phyloP scores from a whole-genome alignment of 2,329 filamentous ascomycete species.

The Leptosphaerulina australis region DNA sequence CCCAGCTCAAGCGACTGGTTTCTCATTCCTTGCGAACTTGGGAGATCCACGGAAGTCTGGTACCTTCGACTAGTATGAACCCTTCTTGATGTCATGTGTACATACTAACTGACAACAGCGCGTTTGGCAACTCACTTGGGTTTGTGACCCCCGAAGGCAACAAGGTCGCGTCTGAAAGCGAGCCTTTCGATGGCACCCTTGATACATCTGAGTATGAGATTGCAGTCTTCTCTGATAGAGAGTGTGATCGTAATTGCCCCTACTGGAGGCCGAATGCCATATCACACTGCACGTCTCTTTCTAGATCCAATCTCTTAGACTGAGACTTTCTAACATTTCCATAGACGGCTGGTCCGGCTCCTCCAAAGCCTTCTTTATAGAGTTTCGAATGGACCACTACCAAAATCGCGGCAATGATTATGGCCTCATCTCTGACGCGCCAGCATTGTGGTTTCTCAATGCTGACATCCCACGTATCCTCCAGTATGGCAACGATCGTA shows the following conservation, averaged over 20 bases:
- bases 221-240: slow-evolving; percentile 43
- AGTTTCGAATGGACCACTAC: slow-evolving; percentile 68
- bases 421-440: slow-evolving; percentile 66
- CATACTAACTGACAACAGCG: slow-evolving; percentile 33
- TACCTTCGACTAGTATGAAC: slow-evolving; percentile 56
- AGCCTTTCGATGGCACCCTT: slow-evolving; percentile 57
- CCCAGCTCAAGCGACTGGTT: slow-evolving; percentile 54
- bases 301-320: not conserved
- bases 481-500: slow-evolving; percentile 65
- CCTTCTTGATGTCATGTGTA: not conserved
- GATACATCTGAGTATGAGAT: slow-evolving; percentile 45
- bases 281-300: slow-evolving; percentile 58
- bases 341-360: slow-evolving; percentile 72
- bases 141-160: slow-evolving; percentile 59
- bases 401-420: slow-evolving; percentile 40
- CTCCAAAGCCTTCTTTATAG: slow-evolving; percentile 74
- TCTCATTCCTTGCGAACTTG: slow-evolving; percentile 65
- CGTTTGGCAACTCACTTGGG: slow-evolving; percentile 64
- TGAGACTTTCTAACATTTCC: not conserved
- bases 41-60: slow-evolving; percentile 62
- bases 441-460: slow-evolving; percentile 78
- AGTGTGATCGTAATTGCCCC: slow-evolving; percentile 57
- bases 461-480: slow-evolving; percentile 71
- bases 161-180: slow-evolving; percentile 54
- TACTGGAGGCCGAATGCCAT: slow-evolving; percentile 57